Conservation (phyloP, 2,329 filamentous ascomycete genomes). For the Diaporthe capsici region DNA sequence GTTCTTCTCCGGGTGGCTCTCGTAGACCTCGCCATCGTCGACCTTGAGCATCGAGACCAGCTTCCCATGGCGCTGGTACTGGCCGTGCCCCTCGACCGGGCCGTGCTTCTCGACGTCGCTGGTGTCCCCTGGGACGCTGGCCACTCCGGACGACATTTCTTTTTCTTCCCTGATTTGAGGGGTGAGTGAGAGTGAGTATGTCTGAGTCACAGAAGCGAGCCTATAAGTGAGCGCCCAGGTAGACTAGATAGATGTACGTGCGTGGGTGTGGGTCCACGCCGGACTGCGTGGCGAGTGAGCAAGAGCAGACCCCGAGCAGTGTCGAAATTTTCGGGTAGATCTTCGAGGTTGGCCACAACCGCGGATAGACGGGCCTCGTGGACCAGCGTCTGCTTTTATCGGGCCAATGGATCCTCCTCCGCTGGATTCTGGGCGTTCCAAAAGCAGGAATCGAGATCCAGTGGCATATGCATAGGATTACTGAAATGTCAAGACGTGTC, state of each 20-base stretch:
- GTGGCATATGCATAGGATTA: constrained; percentile 13
- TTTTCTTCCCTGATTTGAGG: background rate
- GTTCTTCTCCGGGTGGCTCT: constrained; percentile 48
- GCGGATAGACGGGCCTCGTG: constrained; percentile 36
- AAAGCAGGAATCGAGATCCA: constrained; percentile 15
- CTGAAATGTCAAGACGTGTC: background rate
- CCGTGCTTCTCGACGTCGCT: constrained; percentile 45
- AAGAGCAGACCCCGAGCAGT: constrained; percentile 1
- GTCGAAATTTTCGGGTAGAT: constrained; percentile 22
- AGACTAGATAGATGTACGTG: background rate
- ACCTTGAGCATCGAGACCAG: constrained; percentile 47
- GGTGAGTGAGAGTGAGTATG: background rate
- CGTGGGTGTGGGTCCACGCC: background rate
- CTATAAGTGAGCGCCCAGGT: background rate
- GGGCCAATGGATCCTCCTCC: constrained; percentile 29
- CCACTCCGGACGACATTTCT: constrained; percentile 29
- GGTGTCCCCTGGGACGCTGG: background rate
- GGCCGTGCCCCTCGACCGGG: constrained; percentile 10
- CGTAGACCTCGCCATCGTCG: constrained; percentile 52
- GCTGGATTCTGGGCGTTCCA: constrained; percentile 8
- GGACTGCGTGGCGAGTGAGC: constrained; percentile 13
- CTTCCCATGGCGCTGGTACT: constrained; percentile 41
- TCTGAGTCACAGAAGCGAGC: background rate
- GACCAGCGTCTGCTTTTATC: constrained; percentile 5
- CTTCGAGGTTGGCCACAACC: background rate